Evolutionary conservation across 768 basidiomycete genomes (phyloP), one percentile per base, ranked within the genome.

Genomic region (Mycena belliarum): DNA sequence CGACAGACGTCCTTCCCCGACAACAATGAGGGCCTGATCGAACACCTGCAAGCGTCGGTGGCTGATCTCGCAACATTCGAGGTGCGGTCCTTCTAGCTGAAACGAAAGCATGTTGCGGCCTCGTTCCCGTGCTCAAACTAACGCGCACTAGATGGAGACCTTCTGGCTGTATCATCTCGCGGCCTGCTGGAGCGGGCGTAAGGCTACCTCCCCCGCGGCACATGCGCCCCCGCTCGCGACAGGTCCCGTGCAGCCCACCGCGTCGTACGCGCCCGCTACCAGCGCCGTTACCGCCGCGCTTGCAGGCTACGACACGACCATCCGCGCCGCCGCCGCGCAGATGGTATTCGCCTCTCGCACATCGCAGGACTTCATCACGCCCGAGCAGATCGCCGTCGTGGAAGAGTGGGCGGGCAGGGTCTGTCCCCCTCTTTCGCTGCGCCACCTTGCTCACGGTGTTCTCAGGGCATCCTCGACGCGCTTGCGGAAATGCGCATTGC

Each of bases 101-200:
- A 44, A 38, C 38, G 23, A 41, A 40, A 52, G 44, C 20, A 33
- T 44, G 48, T 52, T n/a, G n/a, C n/a, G n/a, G 49, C 49, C 44
- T 53, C 57, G 42, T 50, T 42, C 51, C 51, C 15, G 40, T 49
- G 38, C 33, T 35, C 14, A 6, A 35, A 28, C 45, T 25, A 43
- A 44, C 21, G n/a, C 35, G 29, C 42, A 29, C 26, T 57, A 93
- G 91, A 93, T 93, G 91, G 89, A 92, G 68, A 91, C 89, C 0
- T 89, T 89, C 69, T 91, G 91, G 73, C 72, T 93, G 46, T 83
- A 86, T 65, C 91, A 93, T 70, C 82, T 93, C 15, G 90, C 91
- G 3, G 78, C 80, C 21, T 86, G 84, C 64, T 91, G 89, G 88
- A 74, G 68, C 49, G 73, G 73, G 50, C 72, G 71, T 52, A 70